Conservation (phyloP, 2,329 filamentous ascomycete genomes). For the Cladophialophora carrionii region DNA sequence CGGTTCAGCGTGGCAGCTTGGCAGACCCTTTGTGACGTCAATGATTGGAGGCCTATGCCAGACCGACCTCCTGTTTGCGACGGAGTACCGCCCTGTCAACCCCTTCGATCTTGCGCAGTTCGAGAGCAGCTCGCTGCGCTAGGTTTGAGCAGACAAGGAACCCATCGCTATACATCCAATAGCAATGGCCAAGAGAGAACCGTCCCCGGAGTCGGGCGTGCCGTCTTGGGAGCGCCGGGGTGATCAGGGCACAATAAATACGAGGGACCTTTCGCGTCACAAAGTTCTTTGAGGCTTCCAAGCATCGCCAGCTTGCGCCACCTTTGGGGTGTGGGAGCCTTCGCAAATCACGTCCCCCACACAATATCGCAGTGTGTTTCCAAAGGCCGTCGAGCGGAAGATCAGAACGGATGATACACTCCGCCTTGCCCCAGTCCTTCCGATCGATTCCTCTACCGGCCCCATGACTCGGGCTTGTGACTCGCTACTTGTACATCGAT, state of each 20-base stretch:
- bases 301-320: constrained; percentile 19
- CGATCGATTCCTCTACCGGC: constrained; percentile 16
- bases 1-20: background rate
- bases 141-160: background rate
- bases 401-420: background rate
- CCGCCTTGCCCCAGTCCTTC: constrained; percentile 4
- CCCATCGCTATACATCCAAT: background rate
- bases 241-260: constrained; percentile 1
- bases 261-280: constrained; percentile 16
- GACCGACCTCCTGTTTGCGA: background rate
- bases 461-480: constrained; percentile 33
- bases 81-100: background rate
- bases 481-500: constrained; percentile 15
- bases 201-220: constrained; percentile 10
- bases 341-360: constrained; percentile 20
- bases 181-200: background rate
- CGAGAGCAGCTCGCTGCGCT: background rate
- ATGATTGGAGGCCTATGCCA: background rate
- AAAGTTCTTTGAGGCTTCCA: constrained; percentile 14
- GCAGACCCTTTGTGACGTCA: constrained; percentile 1
- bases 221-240: constrained; percentile 3
- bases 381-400: background rate
- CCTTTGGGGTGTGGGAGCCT: background rate
- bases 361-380: constrained; percentile 1
- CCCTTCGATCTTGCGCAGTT: background rate